Evolutionary conservation across 2,329 filamentous ascomycete genomes (phyloP).

Genomic region (Amesomyces nigricolor): DNA sequence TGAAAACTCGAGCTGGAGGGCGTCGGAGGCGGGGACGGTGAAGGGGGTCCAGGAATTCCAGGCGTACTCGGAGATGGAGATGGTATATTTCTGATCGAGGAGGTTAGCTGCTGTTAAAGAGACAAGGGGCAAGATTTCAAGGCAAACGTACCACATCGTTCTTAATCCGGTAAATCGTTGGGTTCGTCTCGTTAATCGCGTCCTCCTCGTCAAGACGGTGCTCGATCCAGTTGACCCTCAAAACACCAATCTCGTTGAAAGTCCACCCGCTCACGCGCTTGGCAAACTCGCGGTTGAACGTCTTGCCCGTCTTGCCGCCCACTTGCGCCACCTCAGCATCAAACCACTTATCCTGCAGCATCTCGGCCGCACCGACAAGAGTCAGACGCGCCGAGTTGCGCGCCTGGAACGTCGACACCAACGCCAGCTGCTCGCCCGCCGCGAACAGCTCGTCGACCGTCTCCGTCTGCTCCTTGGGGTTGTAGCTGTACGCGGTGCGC

Average conservation of each 20-base stretch:
- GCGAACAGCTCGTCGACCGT: conserved; percentile 77
- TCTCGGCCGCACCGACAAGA: conserved; percentile 78
- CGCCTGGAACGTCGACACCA: conserved; percentile 84
- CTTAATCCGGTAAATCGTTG: conserved; percentile 89
- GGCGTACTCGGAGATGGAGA: conserved; percentile 81
- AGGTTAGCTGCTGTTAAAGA: conserved; percentile 26
- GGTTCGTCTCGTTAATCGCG: conserved; percentile 62
- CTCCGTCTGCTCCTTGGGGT: conserved; percentile 76
- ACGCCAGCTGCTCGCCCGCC: conserved; percentile 72
- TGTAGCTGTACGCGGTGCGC: conserved; percentile 85
- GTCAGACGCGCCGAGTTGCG: conserved; percentile 89
- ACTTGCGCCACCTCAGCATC: conserved; percentile 67
- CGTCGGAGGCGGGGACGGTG: conserved; percentile 61
- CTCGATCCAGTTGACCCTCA: conserved; percentile 76
- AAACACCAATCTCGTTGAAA: conserved; percentile 87
- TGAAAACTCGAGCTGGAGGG: conserved; percentile 89
- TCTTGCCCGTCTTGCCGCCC: conserved; percentile 48
- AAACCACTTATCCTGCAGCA: conserved; percentile 86
- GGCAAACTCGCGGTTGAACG: conserved; percentile 79
- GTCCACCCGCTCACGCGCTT: conserved; percentile 87
- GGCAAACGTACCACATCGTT: conserved; percentile 77
- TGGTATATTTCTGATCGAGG: conserved; percentile 65
- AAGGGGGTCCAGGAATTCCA: conserved; percentile 73
- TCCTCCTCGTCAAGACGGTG: conserved; percentile 61
- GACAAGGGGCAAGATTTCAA: not conserved